Evolutionary conservation across 208 protist species (phyloP), one percentile per base, ranked within the genome.

Genomic region (Crithidia fasciculata): DNA sequence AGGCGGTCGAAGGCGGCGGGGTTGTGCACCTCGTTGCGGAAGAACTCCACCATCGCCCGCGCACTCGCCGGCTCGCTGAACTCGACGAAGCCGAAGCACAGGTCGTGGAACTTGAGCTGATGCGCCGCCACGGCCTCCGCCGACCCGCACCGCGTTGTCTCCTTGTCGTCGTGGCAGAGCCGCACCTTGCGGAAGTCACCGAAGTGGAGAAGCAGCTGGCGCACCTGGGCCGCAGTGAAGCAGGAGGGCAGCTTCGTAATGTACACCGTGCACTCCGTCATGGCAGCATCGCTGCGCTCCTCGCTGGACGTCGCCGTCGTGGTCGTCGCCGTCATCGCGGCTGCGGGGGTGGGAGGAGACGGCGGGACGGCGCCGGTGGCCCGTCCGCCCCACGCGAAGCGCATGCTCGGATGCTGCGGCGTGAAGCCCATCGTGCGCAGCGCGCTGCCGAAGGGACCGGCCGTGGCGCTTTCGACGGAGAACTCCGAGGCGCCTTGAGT

Each of bases 181-280:
- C 91, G 91, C 18, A 96, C 91, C 76, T 96, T 96, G 55, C 89
- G 91, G 65, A 96, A 82, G 37, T 91, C 84, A n/a, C 91, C 91
- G 65, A 94, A 96, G 66, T 93, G 81, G 47, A 80, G 55, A 12
- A 96, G 76, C 58, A 96, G 80, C 36, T 87, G 87, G 40, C 87
- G 86, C 58, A 94, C 83, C 80, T 96, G 82, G 2, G 62, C 78
- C 0, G 81, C 61, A 10, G 76, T 87, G 45, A 96, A 74, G 65
- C 74, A 79, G 4, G 85, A 88, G 3, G 91, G 89, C 59, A 96
- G 76, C 67, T 93, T 93, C 40, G 91, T 94, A 54, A 96, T 86
- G 69, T 93, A 96, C 64, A 94, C 91, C 18, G 91, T 96, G 47
- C 86, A 83, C 62, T 87, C 85, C 68, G 66, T 69, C 67, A 79